A percentile compares a stretch with the other conserved stretches of the same genome.
Conservation (phyloP, 148 eudicot species). For the Rhododendron williamsianum region DNA sequence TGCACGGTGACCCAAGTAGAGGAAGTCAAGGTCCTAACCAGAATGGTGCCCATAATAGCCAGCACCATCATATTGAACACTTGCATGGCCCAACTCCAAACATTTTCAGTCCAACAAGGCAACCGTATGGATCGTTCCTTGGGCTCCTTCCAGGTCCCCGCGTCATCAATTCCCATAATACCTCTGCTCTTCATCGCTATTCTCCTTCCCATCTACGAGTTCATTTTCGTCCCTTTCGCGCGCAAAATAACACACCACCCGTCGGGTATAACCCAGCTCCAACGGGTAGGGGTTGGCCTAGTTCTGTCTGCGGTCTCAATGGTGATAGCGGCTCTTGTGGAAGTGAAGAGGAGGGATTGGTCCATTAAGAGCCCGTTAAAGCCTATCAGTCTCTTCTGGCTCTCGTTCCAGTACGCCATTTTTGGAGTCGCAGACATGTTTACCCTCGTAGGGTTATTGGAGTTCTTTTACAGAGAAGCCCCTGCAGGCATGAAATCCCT, state of each 20-base stretch:
- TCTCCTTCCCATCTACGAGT: constrained; percentile 30
- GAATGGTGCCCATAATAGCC: constrained; percentile 53
- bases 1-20: constrained; percentile 55
- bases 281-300: constrained; percentile 29
- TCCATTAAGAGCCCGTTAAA: constrained; percentile 15
- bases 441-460: constrained; percentile 40
- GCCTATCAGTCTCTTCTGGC: constrained; percentile 47
- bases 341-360: constrained; percentile 26
- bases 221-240: constrained; percentile 26
- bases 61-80: constrained; percentile 56
- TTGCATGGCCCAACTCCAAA: constrained; percentile 50
- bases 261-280: constrained; percentile 31
- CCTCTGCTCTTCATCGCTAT: constrained; percentile 31
- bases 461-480: constrained; percentile 51
- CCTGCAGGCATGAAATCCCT: constrained; percentile 43
- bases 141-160: constrained; percentile 36
- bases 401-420: constrained; percentile 41
- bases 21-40: constrained; percentile 45
- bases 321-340: constrained; percentile 22
- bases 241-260: constrained; percentile 27
- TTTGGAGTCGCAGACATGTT: constrained; percentile 57
- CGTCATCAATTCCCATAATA: constrained; percentile 42
- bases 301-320: constrained; percentile 28
- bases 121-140: constrained; percentile 31
- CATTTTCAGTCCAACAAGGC: constrained; percentile 49